Evolutionary conservation across 768 basidiomycete species (phyloP).

Genomic region (Gautieria morchelliformis): DNA sequence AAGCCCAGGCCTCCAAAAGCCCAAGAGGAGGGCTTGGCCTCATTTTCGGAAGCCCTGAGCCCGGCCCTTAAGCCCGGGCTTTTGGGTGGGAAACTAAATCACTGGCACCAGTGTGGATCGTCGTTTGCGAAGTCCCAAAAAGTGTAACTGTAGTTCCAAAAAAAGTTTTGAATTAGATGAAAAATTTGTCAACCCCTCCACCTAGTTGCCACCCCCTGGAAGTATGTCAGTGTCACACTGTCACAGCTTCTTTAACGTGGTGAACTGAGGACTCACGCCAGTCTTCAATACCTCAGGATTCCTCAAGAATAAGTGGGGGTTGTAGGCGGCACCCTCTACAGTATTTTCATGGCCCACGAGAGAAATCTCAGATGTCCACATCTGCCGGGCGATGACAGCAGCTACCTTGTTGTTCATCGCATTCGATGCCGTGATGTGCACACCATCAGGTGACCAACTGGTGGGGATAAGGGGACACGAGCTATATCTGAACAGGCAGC

Average conservation of each 20-base stretch:
- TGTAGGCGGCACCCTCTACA: constrained; percentile 90
- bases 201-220: constrained; percentile 45
- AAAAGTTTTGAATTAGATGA: no score
- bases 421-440: constrained; percentile 94
- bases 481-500: background rate
- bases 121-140: no score
- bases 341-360: constrained; percentile 97
- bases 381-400: constrained; percentile 81
- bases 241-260: no score
- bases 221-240: background rate
- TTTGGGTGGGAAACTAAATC: no score
- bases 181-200: no score
- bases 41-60: no score
- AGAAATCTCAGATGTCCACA: constrained; percentile 88
- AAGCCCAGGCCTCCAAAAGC: no score
- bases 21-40: no score
- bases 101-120: no score
- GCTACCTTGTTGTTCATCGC: constrained; percentile 95
- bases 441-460: constrained; percentile 99
- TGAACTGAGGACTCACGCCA: background rate
- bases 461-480: background rate
- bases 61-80: no score
- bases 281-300: constrained; percentile 36
- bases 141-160: no score
- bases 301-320: constrained; percentile 88